A percentile compares a stretch with the other conserved stretches of the same genome.
Evolutionary conservation across 1,139 yeast species (phyloP).

Genomic region (Saccharomyces hybrid): DNA sequence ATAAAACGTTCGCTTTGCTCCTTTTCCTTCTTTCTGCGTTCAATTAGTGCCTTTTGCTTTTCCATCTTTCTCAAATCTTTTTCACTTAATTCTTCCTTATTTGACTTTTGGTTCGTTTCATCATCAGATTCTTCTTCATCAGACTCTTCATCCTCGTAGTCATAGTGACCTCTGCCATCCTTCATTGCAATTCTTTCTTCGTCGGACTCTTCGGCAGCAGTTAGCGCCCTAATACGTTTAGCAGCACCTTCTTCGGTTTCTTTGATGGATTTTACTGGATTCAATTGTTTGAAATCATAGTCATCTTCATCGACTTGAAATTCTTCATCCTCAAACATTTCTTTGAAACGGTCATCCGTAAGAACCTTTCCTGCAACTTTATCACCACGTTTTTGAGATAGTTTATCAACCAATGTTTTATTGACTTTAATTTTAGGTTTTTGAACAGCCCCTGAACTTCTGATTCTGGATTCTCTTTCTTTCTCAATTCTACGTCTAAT

Average conservation of each 20-base stretch:
- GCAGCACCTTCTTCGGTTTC: conserved; percentile 40
- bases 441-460: conserved; percentile 71
- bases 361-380: conserved; percentile 35
- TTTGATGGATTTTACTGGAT: conserved; percentile 60
- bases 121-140: conserved; percentile 31
- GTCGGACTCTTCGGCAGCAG: conserved; percentile 86
- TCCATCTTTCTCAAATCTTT: conserved; percentile 40
- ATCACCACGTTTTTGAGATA: conserved; percentile 49
- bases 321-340: conserved; percentile 90
- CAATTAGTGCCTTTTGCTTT: conserved; percentile 36
- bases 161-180: conserved; percentile 21
- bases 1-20: conserved; percentile 48
- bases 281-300: conserved; percentile 86
- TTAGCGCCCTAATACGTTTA: conserved; percentile 53
- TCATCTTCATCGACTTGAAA: conserved; percentile 83
- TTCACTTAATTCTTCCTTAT: conserved; percentile 31
- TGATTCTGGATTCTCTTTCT: conserved; percentile 91
- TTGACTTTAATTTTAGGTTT: conserved; percentile 81
- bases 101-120: conserved; percentile 34
- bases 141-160: conserved; percentile 32
- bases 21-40: conserved; percentile 43
- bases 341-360: conserved; percentile 55
- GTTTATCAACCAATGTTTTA: conserved; percentile 69
- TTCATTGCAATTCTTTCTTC: conserved; percentile 52
- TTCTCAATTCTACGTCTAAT: conserved; percentile 80